A percentile compares a stretch with the other conserved stretches of the same genome.
Evolutionary conservation across 495 filamentous ascomycete species (phyloP).

Genomic region (Penicillium maclennaniae): DNA sequence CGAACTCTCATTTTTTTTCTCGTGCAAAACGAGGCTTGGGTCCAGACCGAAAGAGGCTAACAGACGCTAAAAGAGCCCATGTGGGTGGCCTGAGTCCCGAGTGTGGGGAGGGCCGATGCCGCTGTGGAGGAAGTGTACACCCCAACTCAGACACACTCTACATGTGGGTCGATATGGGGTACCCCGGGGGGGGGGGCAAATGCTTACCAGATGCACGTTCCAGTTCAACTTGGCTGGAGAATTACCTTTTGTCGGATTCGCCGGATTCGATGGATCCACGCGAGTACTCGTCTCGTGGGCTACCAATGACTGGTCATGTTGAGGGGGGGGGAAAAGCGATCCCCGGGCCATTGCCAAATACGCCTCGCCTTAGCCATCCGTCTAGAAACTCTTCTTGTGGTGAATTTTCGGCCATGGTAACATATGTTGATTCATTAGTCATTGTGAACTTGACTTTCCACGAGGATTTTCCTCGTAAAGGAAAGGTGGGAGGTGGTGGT

Average conservation of each 20-base stretch:
- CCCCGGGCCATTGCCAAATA: constrained; percentile 4
- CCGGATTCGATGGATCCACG: constrained; percentile 6
- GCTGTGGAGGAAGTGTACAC: constrained; percentile 9
- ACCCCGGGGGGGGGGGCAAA: constrained; percentile 1
- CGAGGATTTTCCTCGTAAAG: constrained; percentile 19
- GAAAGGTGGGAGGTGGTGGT: not conserved
- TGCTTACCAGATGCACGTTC: constrained; percentile 1
- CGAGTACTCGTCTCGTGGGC: not conserved
- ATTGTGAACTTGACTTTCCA: not conserved
- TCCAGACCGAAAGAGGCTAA: not conserved
- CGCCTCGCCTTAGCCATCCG: not conserved
- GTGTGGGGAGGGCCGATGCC: constrained; percentile 17
- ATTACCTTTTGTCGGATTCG: constrained; percentile 5
- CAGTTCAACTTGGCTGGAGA: not conserved
- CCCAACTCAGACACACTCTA: not conserved
- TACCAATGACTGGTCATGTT: constrained; percentile 7
- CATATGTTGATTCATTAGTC: not conserved
- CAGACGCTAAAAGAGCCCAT: not conserved
- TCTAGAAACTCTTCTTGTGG: not conserved
- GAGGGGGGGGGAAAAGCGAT: constrained; percentile 28
- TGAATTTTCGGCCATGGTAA: not conserved
- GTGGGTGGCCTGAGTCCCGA: not conserved
- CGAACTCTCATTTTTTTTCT: not conserved
- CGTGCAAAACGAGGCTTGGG: not conserved
- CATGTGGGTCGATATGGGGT: constrained; percentile 3